Percentiles rank a stretch among this genome's conserved stretches.
These are phyloP conservation scores for Plasmodiophora brassicae DNA, from an alignment of 208 protist genomes.

Conservation along the genomic window DNA sequence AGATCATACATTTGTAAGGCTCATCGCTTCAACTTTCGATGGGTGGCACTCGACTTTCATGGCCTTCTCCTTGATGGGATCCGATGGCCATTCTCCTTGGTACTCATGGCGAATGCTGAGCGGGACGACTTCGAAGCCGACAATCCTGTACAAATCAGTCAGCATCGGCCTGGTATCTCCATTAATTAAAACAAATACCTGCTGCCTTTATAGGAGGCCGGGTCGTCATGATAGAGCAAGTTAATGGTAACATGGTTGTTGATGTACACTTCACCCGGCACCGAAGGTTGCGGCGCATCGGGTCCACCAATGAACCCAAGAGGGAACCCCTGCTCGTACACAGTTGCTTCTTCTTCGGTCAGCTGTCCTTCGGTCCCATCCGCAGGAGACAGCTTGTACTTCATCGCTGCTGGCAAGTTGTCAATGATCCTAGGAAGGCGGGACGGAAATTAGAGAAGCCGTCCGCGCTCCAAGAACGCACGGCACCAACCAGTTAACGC, in stretches of 20 bases:
- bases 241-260: slow-evolving; percentile 53
- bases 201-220: slow-evolving; percentile 31
- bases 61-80: neutral
- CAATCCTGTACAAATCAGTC: slow-evolving; percentile 51
- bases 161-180: neutral
- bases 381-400: neutral
- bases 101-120: slow-evolving; percentile 48
- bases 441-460: neutral
- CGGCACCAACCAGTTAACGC: slow-evolving; percentile 43
- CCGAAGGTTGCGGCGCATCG: neutral
- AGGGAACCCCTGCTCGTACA: slow-evolving; percentile 52
- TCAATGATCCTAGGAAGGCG: slow-evolving; percentile 47
- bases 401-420: slow-evolving; percentile 52
- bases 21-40: neutral
- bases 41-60: neutral
- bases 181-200: neutral
- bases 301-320: slow-evolving; percentile 48
- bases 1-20: neutral
- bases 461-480: neutral
- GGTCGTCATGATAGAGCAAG: slow-evolving; percentile 48
- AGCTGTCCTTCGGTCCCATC: slow-evolving; percentile 59
- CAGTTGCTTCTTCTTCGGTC: slow-evolving; percentile 42
- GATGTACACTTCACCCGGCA: slow-evolving; percentile 38
- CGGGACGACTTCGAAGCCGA: slow-evolving; percentile 67
- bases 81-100: slow-evolving; percentile 34